Percentiles rank a stretch among this genome's conserved stretches.
Evolutionary conservation across 1,139 yeast species (phyloP).

Genomic region (Debaryomycetaceae sp.): DNA sequence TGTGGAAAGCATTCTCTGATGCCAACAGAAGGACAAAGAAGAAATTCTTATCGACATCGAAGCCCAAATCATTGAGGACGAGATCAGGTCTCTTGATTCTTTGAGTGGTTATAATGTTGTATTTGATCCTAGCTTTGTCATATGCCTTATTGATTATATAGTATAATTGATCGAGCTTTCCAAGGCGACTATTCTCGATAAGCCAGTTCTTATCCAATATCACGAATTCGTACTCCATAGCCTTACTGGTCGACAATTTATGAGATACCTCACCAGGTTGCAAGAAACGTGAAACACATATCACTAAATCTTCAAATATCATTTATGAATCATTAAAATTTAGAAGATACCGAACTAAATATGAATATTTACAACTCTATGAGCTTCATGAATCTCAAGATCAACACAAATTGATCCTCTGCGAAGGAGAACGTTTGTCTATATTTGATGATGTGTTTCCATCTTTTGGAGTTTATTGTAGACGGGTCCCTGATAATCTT

Average conservation of each 20-base stretch:
- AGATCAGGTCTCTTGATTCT: constrained; percentile 16
- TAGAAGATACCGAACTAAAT: too few species aligned
- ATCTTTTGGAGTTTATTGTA: constrained; percentile 40
- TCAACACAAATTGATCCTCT: constrained; percentile 42
- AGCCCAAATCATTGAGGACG: neutral
- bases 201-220: constrained; percentile 23
- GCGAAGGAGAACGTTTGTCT: constrained; percentile 38
- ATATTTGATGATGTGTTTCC: constrained; percentile 44
- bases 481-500: constrained; percentile 31
- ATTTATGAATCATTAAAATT: too few species aligned
- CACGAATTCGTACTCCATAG: constrained; percentile 20
- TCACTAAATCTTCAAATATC: too few species aligned
- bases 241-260: neutral
- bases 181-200: constrained; percentile 6
- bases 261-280: too few species aligned
- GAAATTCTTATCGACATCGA: constrained; percentile 9
- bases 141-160: constrained; percentile 47
- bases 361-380: constrained; percentile 3
- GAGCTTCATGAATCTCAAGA: constrained; percentile 35
- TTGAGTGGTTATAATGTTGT: constrained; percentile 36
- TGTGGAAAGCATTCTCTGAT: constrained; percentile 15
- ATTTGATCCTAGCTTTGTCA: constrained; percentile 41
- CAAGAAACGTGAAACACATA: too few species aligned
- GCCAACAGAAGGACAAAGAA: constrained; percentile 28
- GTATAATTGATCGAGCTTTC: constrained; percentile 14